Evolutionary conservation across 371 early-diverging fungal species (phyloP), one percentile per base, ranked within the genome.

Genomic region (Entomophthora muscae): DNA sequence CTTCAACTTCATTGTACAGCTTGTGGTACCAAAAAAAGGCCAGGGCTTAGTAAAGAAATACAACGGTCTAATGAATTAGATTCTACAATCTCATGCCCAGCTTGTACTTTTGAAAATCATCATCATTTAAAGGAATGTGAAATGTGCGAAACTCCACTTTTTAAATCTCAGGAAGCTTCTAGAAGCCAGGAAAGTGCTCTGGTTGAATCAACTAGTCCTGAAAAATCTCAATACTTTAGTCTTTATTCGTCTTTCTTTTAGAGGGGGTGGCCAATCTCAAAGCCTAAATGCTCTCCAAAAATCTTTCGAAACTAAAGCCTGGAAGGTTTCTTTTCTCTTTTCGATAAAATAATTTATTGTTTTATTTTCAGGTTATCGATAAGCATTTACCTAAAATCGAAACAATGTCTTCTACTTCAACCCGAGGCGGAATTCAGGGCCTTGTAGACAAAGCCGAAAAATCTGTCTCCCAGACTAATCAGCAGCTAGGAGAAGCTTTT

Each of bases 81-180:
- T 5, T 17, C 5, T 5, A 42, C 42, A 32, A 58, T 28, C 22
- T 3, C 31, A 12, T 58, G 59, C 26, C 28, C 26, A 58, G 59
- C 28, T 21, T 58, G 59, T 32, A 58, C 59, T 31, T 58, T 58
- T 58, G 31, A 28, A 23, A 58, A 58, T 31, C 59, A 58, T 58
- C 3, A 17, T 27, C 31, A 22, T 21, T 27, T 58, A 30, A 30
- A 30, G 10, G 10, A 17, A 12, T 58, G 59, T 58, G 59, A 58
- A 30, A 32, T 58, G 3, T 58, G 59, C 31, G 59, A 31, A 23
- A 28, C 31, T 27, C 24, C 24, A 17, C 59, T 58, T 31, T 22
- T 24, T 55, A 55, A 26, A 7, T 12, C 7, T 55, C 24, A 55
- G n/a, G 30, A 32, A 27, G 28, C 10, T 58, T 27, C 26, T 22